A percentile compares a stretch with the other conserved stretches of the same genome.
These are phyloP conservation scores for Euphrasia confusa DNA, from an alignment of 257 asterid species.

Conservation along the genomic window DNA sequence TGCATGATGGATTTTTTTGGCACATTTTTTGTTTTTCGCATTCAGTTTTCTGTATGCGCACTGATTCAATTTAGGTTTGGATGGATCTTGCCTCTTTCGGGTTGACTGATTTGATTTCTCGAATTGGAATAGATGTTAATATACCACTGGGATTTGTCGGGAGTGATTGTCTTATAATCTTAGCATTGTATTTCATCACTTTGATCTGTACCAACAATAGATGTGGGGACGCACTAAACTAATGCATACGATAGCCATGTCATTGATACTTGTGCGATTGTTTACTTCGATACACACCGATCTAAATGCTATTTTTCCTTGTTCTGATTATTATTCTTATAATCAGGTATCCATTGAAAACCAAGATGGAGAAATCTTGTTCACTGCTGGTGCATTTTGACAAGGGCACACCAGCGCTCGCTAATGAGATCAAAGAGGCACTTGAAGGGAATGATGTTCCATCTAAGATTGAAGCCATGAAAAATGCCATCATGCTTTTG, in stretches of 20 bases:
- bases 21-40: slow-evolving; percentile 5
- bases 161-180: not conserved
- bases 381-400: slow-evolving; percentile 83
- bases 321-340: slow-evolving; percentile 1
- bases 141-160: not conserved
- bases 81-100: slow-evolving; percentile 14
- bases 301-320: not conserved
- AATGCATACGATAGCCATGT: not conserved
- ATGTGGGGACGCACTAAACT: slow-evolving; percentile 6
- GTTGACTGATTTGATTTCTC: not conserved
- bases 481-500: slow-evolving; percentile 84
- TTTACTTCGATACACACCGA: no score
- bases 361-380: slow-evolving; percentile 80
- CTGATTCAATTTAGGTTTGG: not conserved
- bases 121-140: not conserved
- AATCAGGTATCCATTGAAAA: slow-evolving; percentile 29
- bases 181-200: not conserved
- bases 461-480: slow-evolving; percentile 86
- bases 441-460: slow-evolving; percentile 75
- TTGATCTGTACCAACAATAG: not conserved
- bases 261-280: not conserved
- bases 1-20: slow-evolving; percentile 15
- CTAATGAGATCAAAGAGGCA: slow-evolving; percentile 97
- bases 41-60: not conserved
- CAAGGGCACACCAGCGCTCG: slow-evolving; percentile 87